Conservation (phyloP, 139 green algal species). For the Chlamydomonas incerta region DNA sequence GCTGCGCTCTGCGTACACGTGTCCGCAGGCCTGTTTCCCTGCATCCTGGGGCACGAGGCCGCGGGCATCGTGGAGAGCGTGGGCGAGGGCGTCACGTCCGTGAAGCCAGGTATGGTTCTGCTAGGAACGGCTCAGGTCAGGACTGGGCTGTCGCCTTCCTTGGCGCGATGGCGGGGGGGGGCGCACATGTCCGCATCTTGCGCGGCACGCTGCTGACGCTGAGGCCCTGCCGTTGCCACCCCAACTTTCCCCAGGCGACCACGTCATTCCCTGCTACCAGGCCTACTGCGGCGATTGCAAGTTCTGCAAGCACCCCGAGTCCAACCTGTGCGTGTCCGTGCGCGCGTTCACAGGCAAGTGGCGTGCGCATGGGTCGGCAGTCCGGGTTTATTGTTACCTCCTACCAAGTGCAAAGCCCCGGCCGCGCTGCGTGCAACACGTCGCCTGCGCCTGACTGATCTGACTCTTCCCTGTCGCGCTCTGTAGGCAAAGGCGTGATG, state of each 20-base stretch:
- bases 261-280: constrained; percentile 96
- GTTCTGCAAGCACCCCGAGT: constrained; percentile 95
- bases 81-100: constrained; percentile 83
- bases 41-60: constrained; percentile 97
- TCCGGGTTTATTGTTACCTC: too few relatives aligned
- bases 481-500: constrained; percentile 93
- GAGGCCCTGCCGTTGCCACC: not conserved
- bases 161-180: too few relatives aligned
- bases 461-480: too few relatives aligned
- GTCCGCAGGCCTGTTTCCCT: constrained; percentile 93
- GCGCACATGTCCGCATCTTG: too few relatives aligned
- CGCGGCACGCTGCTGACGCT: too few relatives aligned
- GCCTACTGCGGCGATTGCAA: constrained; percentile 93
- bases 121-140: too few relatives aligned
- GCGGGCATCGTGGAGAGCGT: constrained; percentile 97
- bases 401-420: too few relatives aligned
- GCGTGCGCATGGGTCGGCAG: not conserved
- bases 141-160: too few relatives aligned
- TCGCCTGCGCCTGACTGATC: too few relatives aligned
- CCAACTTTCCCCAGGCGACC: constrained; percentile 87
- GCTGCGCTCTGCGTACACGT: not conserved
- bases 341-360: constrained; percentile 76
- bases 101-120: constrained; percentile 71
- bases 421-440: too few relatives aligned
- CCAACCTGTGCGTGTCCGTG: constrained; percentile 93